Base-by-base conservation (phyloP, 371 early-diverging fungal genomes). In the Circinella umbellata region DNA sequence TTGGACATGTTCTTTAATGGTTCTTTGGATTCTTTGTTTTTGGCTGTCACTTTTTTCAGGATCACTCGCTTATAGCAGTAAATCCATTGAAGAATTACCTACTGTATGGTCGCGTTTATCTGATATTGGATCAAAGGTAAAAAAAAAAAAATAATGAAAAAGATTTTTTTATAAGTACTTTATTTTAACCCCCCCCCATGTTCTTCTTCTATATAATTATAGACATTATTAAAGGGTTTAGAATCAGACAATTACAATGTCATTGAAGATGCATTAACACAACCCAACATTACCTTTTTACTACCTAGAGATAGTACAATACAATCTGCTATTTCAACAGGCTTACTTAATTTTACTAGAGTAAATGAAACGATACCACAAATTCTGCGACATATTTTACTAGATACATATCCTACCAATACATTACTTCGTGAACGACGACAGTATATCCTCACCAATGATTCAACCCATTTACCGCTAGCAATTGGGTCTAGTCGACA, bases 391-490 rank as follows among this genome's bases (percentile, higher is more conserved):
- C 69, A 71, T 38, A 39, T 71, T 6, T 18, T 76, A 20, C 13
- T 54, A 13, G 61, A 65, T 37, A 63, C 11, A 55, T 66, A 73
- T 63, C 36, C 63, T 48, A n/a, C 64, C 14, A 49, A 55, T 66
- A 48, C 53, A 38, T 53, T 76, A 20, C 36, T 54, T 18, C 1
- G 38, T 20, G 47, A 15, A 35, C 74, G 63, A 35, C 74, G 63
- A 38, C 67, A 67, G 27, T 74, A 72, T 48, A 15, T 66, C 36
- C 27, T 13, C n/a, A 68, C 27, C 34, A 69, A 70, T 49, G 70
- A 72, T 35, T 63, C 67, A 17, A 66, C 70, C 2, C 64, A 69
- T 71, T 54, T 72, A 14, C 65, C 69, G 15, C 69, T 76, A 5
- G 72, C 73, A 34, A 61, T 66, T 34, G 70, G 74, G 1, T 70